Conservation (phyloP, 2,329 filamentous ascomycete species). For the Chaetomium sp. region DNA sequence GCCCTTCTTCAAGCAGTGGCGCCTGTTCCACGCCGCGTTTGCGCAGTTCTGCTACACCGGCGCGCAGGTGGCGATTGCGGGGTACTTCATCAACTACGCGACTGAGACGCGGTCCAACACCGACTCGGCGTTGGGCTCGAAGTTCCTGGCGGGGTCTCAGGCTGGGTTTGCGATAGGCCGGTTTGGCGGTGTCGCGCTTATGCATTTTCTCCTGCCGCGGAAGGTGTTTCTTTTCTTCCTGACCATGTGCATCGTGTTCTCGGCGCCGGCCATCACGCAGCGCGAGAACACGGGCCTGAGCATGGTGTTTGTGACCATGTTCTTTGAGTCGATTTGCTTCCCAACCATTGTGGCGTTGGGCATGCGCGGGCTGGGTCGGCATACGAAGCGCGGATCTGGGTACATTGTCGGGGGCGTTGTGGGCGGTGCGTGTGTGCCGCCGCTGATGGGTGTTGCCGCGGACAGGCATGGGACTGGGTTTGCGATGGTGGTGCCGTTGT, state of each 20-base stretch:
- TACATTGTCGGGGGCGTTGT: constrained; percentile 65
- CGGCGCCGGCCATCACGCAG: constrained; percentile 42
- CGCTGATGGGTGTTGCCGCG: constrained; percentile 61
- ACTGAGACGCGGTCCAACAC: constrained; percentile 52
- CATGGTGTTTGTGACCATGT: constrained; percentile 64
- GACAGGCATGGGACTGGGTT: constrained; percentile 54
- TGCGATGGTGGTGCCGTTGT: constrained; percentile 60
- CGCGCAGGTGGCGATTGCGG: constrained; percentile 60
- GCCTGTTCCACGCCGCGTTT: constrained; percentile 67
- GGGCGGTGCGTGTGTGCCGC: constrained; percentile 68
- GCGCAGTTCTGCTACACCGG: constrained; percentile 76
- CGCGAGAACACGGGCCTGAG: constrained; percentile 43
- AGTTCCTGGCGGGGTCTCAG: constrained; percentile 68
- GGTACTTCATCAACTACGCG: constrained; percentile 70
- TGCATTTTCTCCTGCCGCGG: constrained; percentile 61
- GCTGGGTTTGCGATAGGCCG: constrained; percentile 66
- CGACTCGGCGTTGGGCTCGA: constrained; percentile 47
- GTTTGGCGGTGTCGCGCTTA: constrained; percentile 59
- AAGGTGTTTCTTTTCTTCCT: constrained; percentile 63
- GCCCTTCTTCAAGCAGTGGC: constrained; percentile 64
- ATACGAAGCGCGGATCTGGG: constrained; percentile 70
- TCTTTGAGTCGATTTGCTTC: constrained; percentile 77
- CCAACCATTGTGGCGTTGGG: constrained; percentile 74
- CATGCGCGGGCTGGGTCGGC: constrained; percentile 66
- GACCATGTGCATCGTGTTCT: constrained; percentile 57